Base-by-base conservation (phyloP, 2,329 filamentous ascomycete species). In the Leptodontidium sp. region DNA sequence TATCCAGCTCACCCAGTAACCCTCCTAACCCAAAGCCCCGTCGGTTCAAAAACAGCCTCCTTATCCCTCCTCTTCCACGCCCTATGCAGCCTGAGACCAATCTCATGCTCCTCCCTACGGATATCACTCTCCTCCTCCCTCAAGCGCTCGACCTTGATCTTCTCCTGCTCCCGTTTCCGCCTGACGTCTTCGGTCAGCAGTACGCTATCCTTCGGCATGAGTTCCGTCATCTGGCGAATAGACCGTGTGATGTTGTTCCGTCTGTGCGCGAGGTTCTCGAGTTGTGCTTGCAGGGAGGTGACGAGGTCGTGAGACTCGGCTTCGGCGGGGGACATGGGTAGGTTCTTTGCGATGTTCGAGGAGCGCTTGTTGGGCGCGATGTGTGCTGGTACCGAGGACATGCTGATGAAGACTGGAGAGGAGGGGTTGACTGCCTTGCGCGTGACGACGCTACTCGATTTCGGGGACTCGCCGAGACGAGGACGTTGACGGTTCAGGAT, bases 61-160 rank as follows among this genome's bases (percentile, higher is more conserved):
- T 90, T 87, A 75, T 94, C 91, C 74, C 89, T 85, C 59, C 92
- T 86, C 82, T 93, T 94, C 80, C 92, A 91, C 11, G 91, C 90
- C 26, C 91, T 84, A 77, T 93, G 88, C 65, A 96, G 82, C 79
- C 90, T 90, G 75, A 96, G 81, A 0, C 93, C 93, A 52, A 94
- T 81, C 66, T 96, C 92, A 76, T 95, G 91, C 79, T 94, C 91
- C 79, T 95, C 90, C 71, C 89, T 85, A 79, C 88, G 87, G 32
- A 96, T 87, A 71, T 94, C 91, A 3, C 90, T 87, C 45, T 95
- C 84, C 78, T 94, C 91, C 62, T 81, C 80, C 68, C 86, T 86
- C 63, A 94, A 82, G 26, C 82, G 84, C 71, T 90, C 87, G 0
- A 96, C 88, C 77, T 91, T 93, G 75, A 80, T 82, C 76, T 86